Percentiles rank a stretch among this genome's conserved stretches.
Evolutionary conservation across 306 rosid genomes (phyloP).

Genomic region (Cucurbita pepo): DNA sequence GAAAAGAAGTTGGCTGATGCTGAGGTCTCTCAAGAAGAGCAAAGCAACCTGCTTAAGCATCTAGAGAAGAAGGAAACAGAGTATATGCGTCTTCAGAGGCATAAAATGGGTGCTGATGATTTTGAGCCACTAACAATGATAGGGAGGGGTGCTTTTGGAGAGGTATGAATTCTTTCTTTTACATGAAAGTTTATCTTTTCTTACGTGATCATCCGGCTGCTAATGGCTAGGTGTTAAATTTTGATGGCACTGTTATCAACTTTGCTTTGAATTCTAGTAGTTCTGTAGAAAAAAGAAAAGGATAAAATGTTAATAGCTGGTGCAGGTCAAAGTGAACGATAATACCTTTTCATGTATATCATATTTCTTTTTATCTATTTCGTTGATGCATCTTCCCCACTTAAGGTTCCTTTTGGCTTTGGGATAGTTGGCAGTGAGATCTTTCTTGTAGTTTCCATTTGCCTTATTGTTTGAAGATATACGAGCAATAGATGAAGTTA

Average conservation of each 20-base stretch:
- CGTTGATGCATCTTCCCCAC: not conserved
- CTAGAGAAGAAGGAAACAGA: conserved; percentile 96
- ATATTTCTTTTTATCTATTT: not conserved
- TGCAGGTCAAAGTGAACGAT: not conserved
- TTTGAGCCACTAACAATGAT: conserved; percentile 93
- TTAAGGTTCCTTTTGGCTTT: not conserved
- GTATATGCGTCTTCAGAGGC: conserved; percentile 98
- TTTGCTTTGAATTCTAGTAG: not conserved
- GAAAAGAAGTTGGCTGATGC: conserved; percentile 96
- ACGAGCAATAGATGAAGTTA: not conserved
- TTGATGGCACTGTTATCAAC: not conserved
- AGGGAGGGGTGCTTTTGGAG: conserved; percentile 99
- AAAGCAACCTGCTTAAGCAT: conserved; percentile 73
- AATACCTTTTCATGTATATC: not conserved
- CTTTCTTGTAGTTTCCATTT: not conserved
- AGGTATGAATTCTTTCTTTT: conserved; percentile 38
- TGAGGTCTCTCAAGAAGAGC: conserved; percentile 98
- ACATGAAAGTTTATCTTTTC: conserved; percentile 2
- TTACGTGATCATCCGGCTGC: not conserved
- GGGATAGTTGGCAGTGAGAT: not conserved
- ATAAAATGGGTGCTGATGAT: conserved; percentile 99
- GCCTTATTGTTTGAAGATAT: not conserved
- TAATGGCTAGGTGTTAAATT: not conserved
- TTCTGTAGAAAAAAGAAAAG: not conserved
- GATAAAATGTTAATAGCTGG: not conserved